phyloP scores from a whole-genome alignment of 768 basidiomycete genomes.

The Boletus sensibilis region DNA sequence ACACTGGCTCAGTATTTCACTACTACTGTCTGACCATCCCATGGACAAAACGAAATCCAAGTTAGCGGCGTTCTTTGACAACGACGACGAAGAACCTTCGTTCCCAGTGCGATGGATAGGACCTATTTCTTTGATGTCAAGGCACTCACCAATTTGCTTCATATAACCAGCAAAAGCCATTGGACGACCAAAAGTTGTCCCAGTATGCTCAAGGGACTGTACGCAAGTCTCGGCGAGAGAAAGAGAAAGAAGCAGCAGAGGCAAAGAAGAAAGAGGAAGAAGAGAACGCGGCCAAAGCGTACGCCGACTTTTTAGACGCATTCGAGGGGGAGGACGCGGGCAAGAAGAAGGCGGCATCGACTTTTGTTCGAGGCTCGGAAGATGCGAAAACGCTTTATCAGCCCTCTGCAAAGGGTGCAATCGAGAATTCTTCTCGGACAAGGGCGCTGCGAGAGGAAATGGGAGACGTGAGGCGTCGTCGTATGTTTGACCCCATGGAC shows the following conservation, averaged over 20 bases:
- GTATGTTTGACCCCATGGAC: background rate
- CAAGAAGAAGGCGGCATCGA: conserved; percentile 49
- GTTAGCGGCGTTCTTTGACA: conserved; percentile 80
- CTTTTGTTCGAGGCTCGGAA: conserved; percentile 64
- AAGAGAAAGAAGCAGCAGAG: conserved; percentile 90
- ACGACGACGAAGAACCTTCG: conserved; percentile 81
- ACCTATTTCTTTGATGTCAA: conserved; percentile 51
- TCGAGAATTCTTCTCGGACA: conserved; percentile 32
- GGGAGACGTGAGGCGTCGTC: conserved; percentile 32
- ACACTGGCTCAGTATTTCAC: background rate
- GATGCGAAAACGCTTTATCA: conserved; percentile 38
- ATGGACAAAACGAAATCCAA: conserved; percentile 43
- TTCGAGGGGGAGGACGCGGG: conserved; percentile 71
- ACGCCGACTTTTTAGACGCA: conserved; percentile 80
- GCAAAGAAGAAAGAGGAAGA: conserved; percentile 86
- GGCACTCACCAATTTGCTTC: conserved; percentile 59
- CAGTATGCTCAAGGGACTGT: conserved; percentile 84
- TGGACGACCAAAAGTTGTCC: conserved; percentile 83
- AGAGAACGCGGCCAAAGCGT: conserved; percentile 72
- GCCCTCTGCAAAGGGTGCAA: conserved; percentile 36
- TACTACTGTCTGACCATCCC: conserved; percentile 3
- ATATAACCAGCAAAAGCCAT: conserved; percentile 72
- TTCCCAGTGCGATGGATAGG: conserved; percentile 90
- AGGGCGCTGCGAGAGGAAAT: conserved; percentile 33
- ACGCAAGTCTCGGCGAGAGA: conserved; percentile 87